A percentile compares a stretch with the other conserved stretches of the same genome.
Evolutionary conservation across 2,329 filamentous ascomycete species (phyloP).

Genomic region (Orbilia oligospora): DNA sequence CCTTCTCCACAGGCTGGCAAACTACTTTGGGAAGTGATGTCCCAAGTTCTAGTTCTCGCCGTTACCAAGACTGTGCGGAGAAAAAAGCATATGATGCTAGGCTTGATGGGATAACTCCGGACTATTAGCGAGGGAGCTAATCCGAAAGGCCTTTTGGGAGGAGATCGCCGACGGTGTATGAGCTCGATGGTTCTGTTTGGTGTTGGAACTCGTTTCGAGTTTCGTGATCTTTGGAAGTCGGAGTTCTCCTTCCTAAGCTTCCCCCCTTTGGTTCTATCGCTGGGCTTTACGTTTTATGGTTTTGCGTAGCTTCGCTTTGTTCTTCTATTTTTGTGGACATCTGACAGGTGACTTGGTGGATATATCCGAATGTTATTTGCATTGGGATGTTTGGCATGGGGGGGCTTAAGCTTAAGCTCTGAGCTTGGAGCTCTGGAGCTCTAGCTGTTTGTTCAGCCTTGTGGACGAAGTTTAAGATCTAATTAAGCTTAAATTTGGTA

Average conservation of each 20-base stretch:
- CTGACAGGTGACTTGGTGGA: constrained; percentile 6
- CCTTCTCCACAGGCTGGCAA: background rate
- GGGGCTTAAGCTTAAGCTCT: background rate
- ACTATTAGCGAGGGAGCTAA: constrained; percentile 28
- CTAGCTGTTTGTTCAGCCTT: background rate
- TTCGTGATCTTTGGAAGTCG: constrained; percentile 4
- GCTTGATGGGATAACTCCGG: constrained; percentile 50
- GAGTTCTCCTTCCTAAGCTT: constrained; percentile 15
- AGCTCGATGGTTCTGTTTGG: background rate
- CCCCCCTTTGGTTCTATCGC: background rate
- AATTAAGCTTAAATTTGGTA: constrained; percentile 8
- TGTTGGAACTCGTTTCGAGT: constrained; percentile 5
- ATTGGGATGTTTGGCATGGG: constrained; percentile 3
- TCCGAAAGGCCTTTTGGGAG: constrained; percentile 2
- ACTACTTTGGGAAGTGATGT: constrained; percentile 14
- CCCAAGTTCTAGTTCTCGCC: constrained; percentile 4
- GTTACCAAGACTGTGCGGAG: constrained; percentile 7
- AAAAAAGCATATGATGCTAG: constrained; percentile 15
- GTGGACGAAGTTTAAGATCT: constrained; percentile 8
- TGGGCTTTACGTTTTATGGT: background rate
- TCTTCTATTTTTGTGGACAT: background rate
- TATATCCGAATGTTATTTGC: constrained; percentile 8
- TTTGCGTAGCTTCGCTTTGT: no score
- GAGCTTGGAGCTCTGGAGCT: constrained; percentile 27
- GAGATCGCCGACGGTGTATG: constrained; percentile 14